A percentile compares a stretch with the other conserved stretches of the same genome.
These are phyloP conservation scores for Alternaria novae-zelandiae DNA, from an alignment of 2,329 filamentous ascomycete genomes.

Conservation along the genomic window DNA sequence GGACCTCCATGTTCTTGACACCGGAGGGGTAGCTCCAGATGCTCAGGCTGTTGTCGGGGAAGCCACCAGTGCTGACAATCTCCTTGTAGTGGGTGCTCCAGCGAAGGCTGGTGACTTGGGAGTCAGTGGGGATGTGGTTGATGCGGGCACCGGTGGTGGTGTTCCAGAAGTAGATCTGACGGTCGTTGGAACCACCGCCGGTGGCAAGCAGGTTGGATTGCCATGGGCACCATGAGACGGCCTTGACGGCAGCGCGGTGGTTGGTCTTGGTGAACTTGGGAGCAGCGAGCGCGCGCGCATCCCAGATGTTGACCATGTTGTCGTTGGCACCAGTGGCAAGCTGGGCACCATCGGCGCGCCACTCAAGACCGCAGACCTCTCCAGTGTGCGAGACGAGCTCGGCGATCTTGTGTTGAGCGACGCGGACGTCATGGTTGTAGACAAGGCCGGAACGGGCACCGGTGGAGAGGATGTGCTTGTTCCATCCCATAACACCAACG, in stretches of 20 bases:
- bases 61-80: slow-evolving; percentile 95
- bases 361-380: slow-evolving; percentile 97
- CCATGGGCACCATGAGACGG: slow-evolving; percentile 98
- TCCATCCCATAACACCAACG: slow-evolving; percentile 97
- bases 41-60: slow-evolving; percentile 98
- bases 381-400: slow-evolving; percentile 97
- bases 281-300: slow-evolving; percentile 87
- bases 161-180: slow-evolving; percentile 99
- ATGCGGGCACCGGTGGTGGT: slow-evolving; percentile 95
- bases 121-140: slow-evolving; percentile 99
- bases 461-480: slow-evolving; percentile 95
- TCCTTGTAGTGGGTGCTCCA: slow-evolving; percentile 98
- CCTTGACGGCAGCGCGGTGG: slow-evolving; percentile 98
- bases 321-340: slow-evolving; percentile 98
- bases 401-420: slow-evolving; percentile 96
- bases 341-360: slow-evolving; percentile 95
- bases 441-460: slow-evolving; percentile 93
- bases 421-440: slow-evolving; percentile 97
- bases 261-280: slow-evolving; percentile 99
- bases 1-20: slow-evolving; percentile 97
- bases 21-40: slow-evolving; percentile 99
- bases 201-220: slow-evolving; percentile 96
- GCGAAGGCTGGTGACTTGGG: slow-evolving; percentile 92
- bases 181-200: slow-evolving; percentile 93
- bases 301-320: slow-evolving; percentile 99